These are phyloP conservation scores for Pachysandra terminalis DNA, from an alignment of 164 flowering plant genomes.

Conservation along the genomic window DNA sequence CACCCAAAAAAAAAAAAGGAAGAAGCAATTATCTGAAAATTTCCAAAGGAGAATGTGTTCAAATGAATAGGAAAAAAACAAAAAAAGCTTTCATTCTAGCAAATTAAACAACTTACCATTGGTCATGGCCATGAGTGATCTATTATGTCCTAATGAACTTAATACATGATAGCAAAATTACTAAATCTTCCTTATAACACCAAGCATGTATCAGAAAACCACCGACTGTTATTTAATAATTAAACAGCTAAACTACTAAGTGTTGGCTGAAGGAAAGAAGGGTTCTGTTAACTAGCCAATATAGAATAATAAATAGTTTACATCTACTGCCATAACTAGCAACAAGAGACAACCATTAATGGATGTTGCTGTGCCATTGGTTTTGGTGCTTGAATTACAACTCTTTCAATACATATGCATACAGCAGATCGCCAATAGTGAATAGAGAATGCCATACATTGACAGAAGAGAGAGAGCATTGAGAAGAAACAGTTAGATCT, in stretches of 20 bases:
- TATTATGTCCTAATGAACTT: too few relatives aligned
- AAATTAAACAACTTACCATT: not conserved
- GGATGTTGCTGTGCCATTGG: not conserved
- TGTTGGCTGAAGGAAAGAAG: not conserved
- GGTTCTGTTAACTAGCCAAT: not conserved
- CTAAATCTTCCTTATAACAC: not conserved
- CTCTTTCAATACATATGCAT: not conserved
- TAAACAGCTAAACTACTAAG: not conserved
- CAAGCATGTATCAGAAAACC: not conserved
- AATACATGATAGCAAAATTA: not conserved
- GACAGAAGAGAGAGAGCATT: constrained; percentile 61
- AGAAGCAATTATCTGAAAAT: too few relatives aligned
- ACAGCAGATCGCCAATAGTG: not conserved
- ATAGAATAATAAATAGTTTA: not conserved
- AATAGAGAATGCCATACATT: not conserved
- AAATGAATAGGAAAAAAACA: not conserved
- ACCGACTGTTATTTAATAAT: not conserved
- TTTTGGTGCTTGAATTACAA: not conserved
- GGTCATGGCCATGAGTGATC: not conserved
- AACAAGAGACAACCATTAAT: not conserved
- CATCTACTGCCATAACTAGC: not conserved
- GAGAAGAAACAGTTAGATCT: not conserved
- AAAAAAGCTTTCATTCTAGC: not conserved
- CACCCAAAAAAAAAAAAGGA: not conserved
- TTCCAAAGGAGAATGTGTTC: not conserved